Evolutionary conservation across 2,329 filamentous ascomycete genomes (phyloP), one percentile per base, ranked within the genome.

Genomic region (Clarireedia paspali): DNA sequence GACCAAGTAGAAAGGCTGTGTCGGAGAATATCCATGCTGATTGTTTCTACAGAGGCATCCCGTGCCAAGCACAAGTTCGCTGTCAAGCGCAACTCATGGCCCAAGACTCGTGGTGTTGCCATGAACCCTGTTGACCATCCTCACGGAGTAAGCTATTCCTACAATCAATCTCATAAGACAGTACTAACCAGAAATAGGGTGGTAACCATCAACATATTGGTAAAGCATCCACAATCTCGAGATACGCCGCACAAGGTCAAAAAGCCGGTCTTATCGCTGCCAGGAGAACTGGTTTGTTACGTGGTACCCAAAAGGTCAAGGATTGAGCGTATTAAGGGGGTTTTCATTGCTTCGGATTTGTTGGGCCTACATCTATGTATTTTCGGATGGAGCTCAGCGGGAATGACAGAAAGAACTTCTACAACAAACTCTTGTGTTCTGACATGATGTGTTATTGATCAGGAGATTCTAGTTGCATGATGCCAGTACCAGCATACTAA

Each of bases 81-180:
- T 70, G 95, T 96, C 82, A 99, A 99, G 91, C 91, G 94, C 76
- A 97, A 99, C 90, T 92, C 86, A 75, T 99, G 94, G 94, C 94
- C 94, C 80, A 96, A 95, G 89, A 99, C 94, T 84, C 92, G 94
- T 94, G 94, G 94, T 96, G 94, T 99, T 87, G 94, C 94, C 79
- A 99, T 99, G 94, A 99, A 99, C 83, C 94, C 94, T 72, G 94
- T 99, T 73, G 94, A 99, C 81, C 94, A 99, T 85, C 89, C 89
- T 77, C 89, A 94, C 87, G 89, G 89, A 89, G 88, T 69, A 68
- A 46, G 67, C 61, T 47, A 27, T 34, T 30, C 30, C 39, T 54
- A 6, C 15, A 5, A 30, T 12, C 39, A 14, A 44, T 34, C 6
- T n/a, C n/a, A 48, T 10, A 20, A 50, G 20, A 50, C 42, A 57